These are phyloP conservation scores for Bondarzewia mesenterica DNA, from an alignment of 1,284 basidiomycete genomes.

Conservation along the genomic window DNA sequence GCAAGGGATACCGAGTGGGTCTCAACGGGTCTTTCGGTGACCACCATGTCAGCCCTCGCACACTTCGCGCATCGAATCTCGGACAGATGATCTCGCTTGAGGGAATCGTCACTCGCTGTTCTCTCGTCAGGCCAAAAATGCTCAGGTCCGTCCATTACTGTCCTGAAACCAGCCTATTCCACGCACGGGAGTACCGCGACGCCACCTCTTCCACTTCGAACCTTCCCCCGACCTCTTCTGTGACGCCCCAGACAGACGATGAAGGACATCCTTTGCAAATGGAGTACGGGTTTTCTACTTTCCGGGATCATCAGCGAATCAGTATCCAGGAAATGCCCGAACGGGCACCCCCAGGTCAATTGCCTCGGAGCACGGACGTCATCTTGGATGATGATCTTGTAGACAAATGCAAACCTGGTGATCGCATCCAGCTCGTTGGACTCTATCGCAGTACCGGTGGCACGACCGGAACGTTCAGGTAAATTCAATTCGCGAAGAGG, in stretches of 20 bases:
- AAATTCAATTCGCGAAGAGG: slow-evolving; percentile 29
- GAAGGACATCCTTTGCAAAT: slow-evolving; percentile 83
- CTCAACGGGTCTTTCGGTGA: slow-evolving; percentile 98
- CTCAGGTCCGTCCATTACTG: slow-evolving; percentile 96
- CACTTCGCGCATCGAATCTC: slow-evolving; percentile 81
- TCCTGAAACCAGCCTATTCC: slow-evolving; percentile 78
- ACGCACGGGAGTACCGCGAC: slow-evolving; percentile 90
- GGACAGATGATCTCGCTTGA: slow-evolving; percentile 97
- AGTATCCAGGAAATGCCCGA: slow-evolving; percentile 99
- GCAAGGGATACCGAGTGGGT: slow-evolving; percentile 83
- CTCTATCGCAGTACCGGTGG: slow-evolving; percentile 92
- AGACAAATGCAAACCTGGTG: slow-evolving; percentile 96
- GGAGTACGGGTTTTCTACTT: slow-evolving; percentile 90
- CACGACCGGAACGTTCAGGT: slow-evolving; percentile 88
- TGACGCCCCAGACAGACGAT: slow-evolving; percentile 88
- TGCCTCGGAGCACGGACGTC: slow-evolving; percentile 93
- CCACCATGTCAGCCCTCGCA: slow-evolving; percentile 95
- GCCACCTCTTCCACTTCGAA: slow-evolving; percentile 81
- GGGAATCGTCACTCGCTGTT: slow-evolving; percentile 97
- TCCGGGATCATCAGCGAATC: slow-evolving; percentile 95
- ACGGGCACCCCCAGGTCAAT: slow-evolving; percentile 92
- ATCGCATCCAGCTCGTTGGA: slow-evolving; percentile 95
- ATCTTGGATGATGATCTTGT: slow-evolving; percentile 97
- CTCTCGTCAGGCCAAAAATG: slow-evolving; percentile 98
- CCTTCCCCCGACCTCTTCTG: slow-evolving; percentile 83